phyloP scores from a whole-genome alignment of 192 early-diverging fungal species.

The Backusella luteola region DNA sequence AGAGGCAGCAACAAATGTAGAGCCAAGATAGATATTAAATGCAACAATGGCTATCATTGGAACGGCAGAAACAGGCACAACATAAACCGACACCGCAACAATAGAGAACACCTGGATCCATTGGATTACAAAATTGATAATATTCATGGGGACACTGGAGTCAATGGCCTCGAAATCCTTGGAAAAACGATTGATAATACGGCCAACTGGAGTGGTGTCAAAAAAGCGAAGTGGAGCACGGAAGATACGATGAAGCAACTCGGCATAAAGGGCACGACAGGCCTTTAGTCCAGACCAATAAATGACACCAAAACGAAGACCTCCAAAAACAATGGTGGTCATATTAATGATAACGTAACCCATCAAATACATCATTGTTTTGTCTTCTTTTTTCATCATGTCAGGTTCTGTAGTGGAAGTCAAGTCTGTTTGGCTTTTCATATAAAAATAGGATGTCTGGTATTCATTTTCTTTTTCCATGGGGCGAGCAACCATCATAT shows the following conservation, averaged over 20 bases:
- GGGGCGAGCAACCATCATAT: background rate
- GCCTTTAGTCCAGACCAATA: slow-evolving; percentile 51
- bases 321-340: slow-evolving; percentile 34
- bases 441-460: background rate
- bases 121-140: slow-evolving; percentile 47
- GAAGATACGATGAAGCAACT: slow-evolving; percentile 54
- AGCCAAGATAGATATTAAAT: slow-evolving; percentile 49
- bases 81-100: slow-evolving; percentile 53
- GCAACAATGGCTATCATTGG: slow-evolving; percentile 34
- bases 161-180: slow-evolving; percentile 85
- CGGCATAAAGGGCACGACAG: slow-evolving; percentile 50
- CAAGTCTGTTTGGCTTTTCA: background rate
- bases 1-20: slow-evolving; percentile 58
- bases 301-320: slow-evolving; percentile 45
- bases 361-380: slow-evolving; percentile 49
- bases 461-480: background rate
- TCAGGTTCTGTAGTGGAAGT: slow-evolving; percentile 12
- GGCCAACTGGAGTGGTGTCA: slow-evolving; percentile 81
- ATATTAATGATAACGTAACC: slow-evolving; percentile 55
- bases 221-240: slow-evolving; percentile 82
- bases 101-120: slow-evolving; percentile 46
- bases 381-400: background rate
- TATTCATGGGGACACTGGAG: slow-evolving; percentile 44
- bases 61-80: slow-evolving; percentile 62
- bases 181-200: slow-evolving; percentile 86